Evolutionary conservation across 352 stramenopile species (phyloP).

Genomic region (Phytophthora quininea): DNA sequence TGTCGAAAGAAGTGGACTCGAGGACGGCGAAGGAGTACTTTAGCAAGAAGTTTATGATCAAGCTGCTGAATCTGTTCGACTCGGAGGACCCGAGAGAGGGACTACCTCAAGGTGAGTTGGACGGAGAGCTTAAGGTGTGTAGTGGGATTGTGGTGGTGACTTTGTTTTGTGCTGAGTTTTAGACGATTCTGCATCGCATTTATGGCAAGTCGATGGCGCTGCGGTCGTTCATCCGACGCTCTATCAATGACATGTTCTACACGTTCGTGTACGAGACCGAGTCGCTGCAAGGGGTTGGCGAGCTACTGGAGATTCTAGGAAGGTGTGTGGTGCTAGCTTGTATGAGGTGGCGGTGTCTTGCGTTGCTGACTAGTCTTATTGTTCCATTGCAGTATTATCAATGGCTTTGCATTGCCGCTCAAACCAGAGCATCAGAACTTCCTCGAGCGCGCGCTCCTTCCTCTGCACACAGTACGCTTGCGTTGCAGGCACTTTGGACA

Average conservation of each 20-base stretch:
- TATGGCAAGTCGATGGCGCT: constrained; percentile 99
- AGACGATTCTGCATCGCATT: constrained; percentile 98
- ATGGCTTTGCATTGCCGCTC: constrained; percentile 98
- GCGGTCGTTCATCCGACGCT: constrained; percentile 96
- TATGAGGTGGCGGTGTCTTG: neutral
- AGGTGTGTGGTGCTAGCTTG: constrained; percentile 35
- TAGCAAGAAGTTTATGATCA: constrained; percentile 96
- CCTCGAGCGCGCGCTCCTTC: constrained; percentile 93
- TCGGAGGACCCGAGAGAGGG: constrained; percentile 96
- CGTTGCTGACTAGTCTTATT: neutral
- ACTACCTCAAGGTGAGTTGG: constrained; percentile 94
- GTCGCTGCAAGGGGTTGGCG: constrained; percentile 93
- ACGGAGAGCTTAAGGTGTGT: neutral
- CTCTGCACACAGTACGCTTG: constrained; percentile 94
- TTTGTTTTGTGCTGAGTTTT: constrained; percentile 2
- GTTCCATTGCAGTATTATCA: constrained; percentile 94
- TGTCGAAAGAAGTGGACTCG: constrained; percentile 96
- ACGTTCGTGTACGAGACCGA: constrained; percentile 99
- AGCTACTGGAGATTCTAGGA: constrained; percentile 98
- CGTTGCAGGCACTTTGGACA: neutral
- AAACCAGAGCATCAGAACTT: constrained; percentile 98
- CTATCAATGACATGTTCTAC: constrained; percentile 99
- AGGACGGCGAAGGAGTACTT: constrained; percentile 98
- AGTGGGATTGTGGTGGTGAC: constrained; percentile 5
- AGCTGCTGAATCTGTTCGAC: constrained; percentile 88